A percentile compares a stretch with the other conserved stretches of the same genome.
phyloP scores from a whole-genome alignment of 2,329 filamentous ascomycete species.

The Neoascochyta sp. region DNA sequence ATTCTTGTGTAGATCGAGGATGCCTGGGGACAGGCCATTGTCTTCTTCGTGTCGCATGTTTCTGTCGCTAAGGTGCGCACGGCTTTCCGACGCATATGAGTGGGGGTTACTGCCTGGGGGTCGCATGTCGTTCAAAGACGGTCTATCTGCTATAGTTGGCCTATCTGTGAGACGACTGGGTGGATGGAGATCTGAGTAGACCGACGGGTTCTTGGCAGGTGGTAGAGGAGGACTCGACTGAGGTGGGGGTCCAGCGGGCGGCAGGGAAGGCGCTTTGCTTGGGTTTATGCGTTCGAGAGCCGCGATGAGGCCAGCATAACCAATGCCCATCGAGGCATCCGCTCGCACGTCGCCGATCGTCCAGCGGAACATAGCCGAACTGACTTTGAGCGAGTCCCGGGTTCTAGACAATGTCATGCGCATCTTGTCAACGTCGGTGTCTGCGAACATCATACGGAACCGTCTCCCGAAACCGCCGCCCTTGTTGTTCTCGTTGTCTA shows the following conservation, averaged over 20 bases:
- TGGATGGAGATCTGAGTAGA: slow-evolving; percentile 7
- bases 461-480: slow-evolving; percentile 58
- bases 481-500: slow-evolving; percentile 59
- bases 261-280: slow-evolving; percentile 21
- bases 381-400: slow-evolving; percentile 61
- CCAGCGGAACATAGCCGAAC: slow-evolving; percentile 63
- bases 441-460: slow-evolving; percentile 53
- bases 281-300: slow-evolving; percentile 55
- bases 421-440: slow-evolving; percentile 61
- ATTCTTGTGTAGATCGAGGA: slow-evolving; percentile 24
- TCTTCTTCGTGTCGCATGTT: slow-evolving; percentile 17
- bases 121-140: slow-evolving; percentile 19
- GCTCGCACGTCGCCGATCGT: slow-evolving; percentile 56
- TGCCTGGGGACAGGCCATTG: slow-evolving; percentile 12
- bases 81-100: slow-evolving; percentile 11
- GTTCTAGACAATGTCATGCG: slow-evolving; percentile 55
- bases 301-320: slow-evolving; percentile 63
- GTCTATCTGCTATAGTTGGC: slow-evolving; percentile 2
- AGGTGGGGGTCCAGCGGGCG: slow-evolving; percentile 30
- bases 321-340: slow-evolving; percentile 60
- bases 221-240: slow-evolving; percentile 30
- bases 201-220: slow-evolving; percentile 13
- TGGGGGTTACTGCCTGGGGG: slow-evolving; percentile 7
- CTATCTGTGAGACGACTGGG: slow-evolving; percentile 10
- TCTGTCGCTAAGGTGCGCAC: slow-evolving; percentile 10